phyloP scores from a whole-genome alignment of 2,329 filamentous ascomycete species.

The Phialemoniopsis sp. region DNA sequence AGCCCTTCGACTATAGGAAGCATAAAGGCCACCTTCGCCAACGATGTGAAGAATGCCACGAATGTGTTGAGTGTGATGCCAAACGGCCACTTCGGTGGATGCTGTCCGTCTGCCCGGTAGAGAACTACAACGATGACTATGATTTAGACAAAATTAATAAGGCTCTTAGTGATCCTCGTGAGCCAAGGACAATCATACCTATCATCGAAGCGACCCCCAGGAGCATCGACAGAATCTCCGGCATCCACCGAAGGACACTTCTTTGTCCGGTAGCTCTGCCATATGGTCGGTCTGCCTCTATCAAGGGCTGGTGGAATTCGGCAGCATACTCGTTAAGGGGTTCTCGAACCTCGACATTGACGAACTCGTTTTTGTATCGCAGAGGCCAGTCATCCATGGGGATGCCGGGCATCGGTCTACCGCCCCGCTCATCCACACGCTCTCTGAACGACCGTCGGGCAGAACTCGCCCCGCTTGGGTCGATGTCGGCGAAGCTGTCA shows the following conservation, averaged over 20 bases:
- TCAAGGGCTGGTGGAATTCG: too few relatives aligned
- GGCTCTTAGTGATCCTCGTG: too few relatives aligned
- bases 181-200: not conserved
- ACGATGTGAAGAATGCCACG: constrained; percentile 18
- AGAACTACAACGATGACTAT: constrained; percentile 9
- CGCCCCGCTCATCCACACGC: too few relatives aligned
- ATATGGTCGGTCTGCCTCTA: too few relatives aligned
- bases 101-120: constrained; percentile 11
- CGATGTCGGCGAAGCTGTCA: too few relatives aligned
- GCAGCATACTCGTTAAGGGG: too few relatives aligned
- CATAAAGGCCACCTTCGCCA: constrained; percentile 15
- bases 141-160: not conserved
- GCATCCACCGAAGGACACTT: not conserved
- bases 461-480: too few relatives aligned
- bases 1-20: constrained; percentile 17
- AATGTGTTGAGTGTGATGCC: constrained; percentile 21
- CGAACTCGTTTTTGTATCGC: too few relatives aligned
- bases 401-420: too few relatives aligned
- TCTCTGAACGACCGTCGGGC: too few relatives aligned
- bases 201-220: not conserved
- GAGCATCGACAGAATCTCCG: not conserved
- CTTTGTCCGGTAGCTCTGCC: not conserved
- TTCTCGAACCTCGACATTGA: too few relatives aligned
- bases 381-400: too few relatives aligned
- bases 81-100: constrained; percentile 13